Percentiles rank a stretch among this genome's conserved stretches.
phyloP scores from a whole-genome alignment of 345 rosid species.

The Melaleuca alternifolia region DNA sequence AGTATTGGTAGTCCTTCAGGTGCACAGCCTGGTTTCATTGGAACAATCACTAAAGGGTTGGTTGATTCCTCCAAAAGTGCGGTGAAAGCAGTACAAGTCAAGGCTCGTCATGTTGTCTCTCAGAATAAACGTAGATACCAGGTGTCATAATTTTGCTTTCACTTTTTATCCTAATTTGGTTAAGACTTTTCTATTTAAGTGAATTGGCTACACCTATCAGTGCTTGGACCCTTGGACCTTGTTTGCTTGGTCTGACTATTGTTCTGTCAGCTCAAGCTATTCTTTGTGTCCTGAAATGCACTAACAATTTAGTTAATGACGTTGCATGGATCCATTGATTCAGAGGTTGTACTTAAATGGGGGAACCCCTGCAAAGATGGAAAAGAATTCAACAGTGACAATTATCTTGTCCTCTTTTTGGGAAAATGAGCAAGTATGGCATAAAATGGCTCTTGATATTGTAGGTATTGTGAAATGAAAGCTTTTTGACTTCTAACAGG shows the following conservation, averaged over 20 bases:
- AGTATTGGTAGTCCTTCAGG: conserved; percentile 20
- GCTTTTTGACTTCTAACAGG: background rate
- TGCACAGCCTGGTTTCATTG: conserved; percentile 46
- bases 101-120: conserved; percentile 89
- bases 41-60: conserved; percentile 63
- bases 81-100: conserved; percentile 88
- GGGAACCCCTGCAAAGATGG: background rate
- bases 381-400: background rate
- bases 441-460: background rate
- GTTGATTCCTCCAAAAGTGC: conserved; percentile 81
- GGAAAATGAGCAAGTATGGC: background rate
- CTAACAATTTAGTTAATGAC: background rate
- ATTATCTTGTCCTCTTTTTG: background rate
- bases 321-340: background rate
- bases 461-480: background rate
- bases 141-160: conserved; percentile 21
- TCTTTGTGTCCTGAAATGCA: background rate
- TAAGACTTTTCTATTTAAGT: background rate
- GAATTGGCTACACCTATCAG: background rate
- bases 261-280: background rate
- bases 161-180: background rate
- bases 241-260: background rate
- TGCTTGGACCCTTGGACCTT: background rate
- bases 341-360: background rate
- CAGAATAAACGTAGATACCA: conserved; percentile 96